phyloP scores from a whole-genome alignment of 495 filamentous ascomycete species.

The Xylaria grammica region DNA sequence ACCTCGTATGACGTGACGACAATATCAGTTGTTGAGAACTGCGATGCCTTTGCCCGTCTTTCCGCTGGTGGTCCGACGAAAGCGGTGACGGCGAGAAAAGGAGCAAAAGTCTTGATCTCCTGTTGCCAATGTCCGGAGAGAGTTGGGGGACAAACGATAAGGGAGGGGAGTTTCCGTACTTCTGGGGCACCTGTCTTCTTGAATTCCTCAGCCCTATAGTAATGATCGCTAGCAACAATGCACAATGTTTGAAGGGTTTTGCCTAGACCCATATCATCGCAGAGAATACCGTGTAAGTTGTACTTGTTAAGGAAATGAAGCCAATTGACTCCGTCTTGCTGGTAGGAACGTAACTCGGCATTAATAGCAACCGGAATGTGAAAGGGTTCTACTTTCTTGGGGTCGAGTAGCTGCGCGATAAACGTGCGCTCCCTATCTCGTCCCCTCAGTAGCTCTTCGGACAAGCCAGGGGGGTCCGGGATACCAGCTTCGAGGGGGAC shows the following conservation, averaged over 20 bases:
- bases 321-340: conserved; percentile 99
- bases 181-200: conserved; percentile 77
- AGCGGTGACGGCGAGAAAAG: conserved; percentile 84
- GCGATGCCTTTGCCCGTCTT: conserved; percentile 67
- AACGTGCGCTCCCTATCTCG: conserved; percentile 93
- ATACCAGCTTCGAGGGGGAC: conserved; percentile 98
- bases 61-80: conserved; percentile 90
- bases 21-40: conserved; percentile 78
- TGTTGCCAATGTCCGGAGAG: conserved; percentile 99
- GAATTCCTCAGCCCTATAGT: conserved; percentile 88
- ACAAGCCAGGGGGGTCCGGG: conserved; percentile 92
- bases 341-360: conserved; percentile 91
- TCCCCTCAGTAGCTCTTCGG: conserved; percentile 83
- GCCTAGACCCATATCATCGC: conserved; percentile 98
- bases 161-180: conserved; percentile 78
- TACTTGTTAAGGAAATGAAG: conserved; percentile 97
- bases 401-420: conserved; percentile 93
- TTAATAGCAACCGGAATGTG: conserved; percentile 95
- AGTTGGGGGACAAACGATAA: conserved; percentile 95
- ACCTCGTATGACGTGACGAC: conserved; percentile 98
- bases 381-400: conserved; percentile 94
- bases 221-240: conserved; percentile 97
- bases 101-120: conserved; percentile 91
- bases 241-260: conserved; percentile 98
- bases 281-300: conserved; percentile 96